Conservation (phyloP, 805 yeast species). For the Saccharomyces kudriavzevii region DNA sequence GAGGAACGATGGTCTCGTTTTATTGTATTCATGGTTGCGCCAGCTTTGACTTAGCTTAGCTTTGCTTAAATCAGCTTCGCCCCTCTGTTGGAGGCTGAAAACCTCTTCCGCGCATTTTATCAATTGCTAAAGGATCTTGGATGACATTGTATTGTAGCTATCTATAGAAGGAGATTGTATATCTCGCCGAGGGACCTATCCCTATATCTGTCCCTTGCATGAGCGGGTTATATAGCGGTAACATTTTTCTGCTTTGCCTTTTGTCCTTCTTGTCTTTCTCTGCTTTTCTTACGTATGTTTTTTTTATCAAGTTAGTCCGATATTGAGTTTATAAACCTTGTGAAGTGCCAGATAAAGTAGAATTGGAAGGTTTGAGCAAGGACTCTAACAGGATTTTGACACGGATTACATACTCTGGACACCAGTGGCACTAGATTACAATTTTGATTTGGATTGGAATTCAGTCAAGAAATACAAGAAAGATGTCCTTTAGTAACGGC, state of each 20-base stretch:
- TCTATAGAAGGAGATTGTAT: background rate
- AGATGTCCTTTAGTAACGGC: background rate
- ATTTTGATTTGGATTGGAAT: background rate
- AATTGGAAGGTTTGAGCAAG: background rate
- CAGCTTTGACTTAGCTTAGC: background rate
- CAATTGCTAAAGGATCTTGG: background rate
- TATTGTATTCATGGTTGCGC: background rate
- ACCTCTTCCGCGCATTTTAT: background rate
- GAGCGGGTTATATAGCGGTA: background rate
- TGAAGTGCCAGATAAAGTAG: background rate
- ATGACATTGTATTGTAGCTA: background rate
- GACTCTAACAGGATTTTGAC: background rate
- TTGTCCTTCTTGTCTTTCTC: background rate
- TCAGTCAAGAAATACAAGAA: background rate
- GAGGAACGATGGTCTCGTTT: background rate
- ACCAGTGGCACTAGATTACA: background rate
- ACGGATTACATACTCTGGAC: background rate
- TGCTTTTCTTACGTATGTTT: background rate
- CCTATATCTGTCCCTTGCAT: background rate
- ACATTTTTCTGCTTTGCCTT: background rate
- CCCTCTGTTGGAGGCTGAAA: background rate
- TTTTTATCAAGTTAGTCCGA: background rate
- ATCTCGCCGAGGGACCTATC: background rate
- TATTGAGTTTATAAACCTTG: background rate
- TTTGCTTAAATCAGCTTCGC: background rate